Evolutionary conservation across 2,329 filamentous ascomycete genomes (phyloP).

Genomic region (Colletotrichum costaricense): DNA sequence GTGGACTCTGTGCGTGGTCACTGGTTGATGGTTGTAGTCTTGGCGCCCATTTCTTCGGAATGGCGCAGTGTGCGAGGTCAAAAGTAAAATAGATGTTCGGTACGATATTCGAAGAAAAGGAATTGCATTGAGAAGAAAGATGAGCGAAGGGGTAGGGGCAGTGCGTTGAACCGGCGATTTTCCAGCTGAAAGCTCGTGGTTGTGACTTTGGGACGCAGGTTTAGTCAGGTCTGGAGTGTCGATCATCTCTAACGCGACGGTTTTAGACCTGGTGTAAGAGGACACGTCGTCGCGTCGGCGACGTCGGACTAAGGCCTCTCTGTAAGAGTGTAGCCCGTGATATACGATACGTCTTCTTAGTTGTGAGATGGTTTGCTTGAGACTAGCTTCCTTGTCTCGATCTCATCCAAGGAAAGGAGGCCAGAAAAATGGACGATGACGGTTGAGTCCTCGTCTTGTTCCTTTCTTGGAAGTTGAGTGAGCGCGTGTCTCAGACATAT

Average conservation of each 20-base stretch:
- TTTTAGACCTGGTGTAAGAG: neutral
- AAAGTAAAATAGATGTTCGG: neutral
- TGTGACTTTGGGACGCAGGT: neutral
- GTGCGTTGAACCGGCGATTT: neutral
- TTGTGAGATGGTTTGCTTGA: neutral
- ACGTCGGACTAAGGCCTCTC: neutral
- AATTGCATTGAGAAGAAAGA: neutral
- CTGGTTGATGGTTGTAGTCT: neutral
- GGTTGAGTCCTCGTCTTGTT: neutral
- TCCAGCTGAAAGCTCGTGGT: neutral
- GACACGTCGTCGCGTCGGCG: neutral
- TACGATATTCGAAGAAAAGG: neutral
- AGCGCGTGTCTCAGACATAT: slow-evolving; percentile 4
- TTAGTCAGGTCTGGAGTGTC: neutral
- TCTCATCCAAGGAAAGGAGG: neutral
- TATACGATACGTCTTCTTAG: no score
- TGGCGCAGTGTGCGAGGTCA: neutral
- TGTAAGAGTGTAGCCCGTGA: neutral
- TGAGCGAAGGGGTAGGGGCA: neutral
- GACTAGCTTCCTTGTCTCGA: neutral
- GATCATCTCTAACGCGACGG: neutral
- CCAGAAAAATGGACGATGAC: no score
- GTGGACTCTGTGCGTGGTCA: neutral
- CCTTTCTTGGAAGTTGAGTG: neutral
- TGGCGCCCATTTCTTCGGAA: neutral